A percentile compares a stretch with the other conserved stretches of the same genome.
Conservation (phyloP, 192 early-diverging fungal genomes). For the Backusella tarrabulga region DNA sequence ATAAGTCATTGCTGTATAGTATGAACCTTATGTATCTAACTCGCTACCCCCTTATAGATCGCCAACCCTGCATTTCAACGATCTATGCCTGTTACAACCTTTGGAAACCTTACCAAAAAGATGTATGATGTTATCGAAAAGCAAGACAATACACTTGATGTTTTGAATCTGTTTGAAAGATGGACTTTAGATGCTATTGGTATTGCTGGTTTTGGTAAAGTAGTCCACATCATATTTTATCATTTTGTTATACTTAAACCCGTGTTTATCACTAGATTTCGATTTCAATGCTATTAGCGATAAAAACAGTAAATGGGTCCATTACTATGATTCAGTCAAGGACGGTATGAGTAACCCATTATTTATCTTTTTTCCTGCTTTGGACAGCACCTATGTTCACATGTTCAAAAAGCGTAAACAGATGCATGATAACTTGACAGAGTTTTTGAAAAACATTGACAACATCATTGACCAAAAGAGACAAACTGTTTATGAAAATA, state of each 20-base stretch:
- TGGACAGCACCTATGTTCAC: slow-evolving; percentile 33
- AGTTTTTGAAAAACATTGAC: slow-evolving; percentile 11
- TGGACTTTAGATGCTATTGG: slow-evolving; percentile 59
- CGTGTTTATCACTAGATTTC: slow-evolving; percentile 25
- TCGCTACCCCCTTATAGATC: background rate
- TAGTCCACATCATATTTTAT: background rate
- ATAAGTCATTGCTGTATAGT: background rate
- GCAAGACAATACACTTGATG: background rate
- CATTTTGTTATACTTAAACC: too few relatives aligned
- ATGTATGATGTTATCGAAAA: slow-evolving; percentile 6
- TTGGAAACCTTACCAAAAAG: background rate
- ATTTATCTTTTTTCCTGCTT: slow-evolving; percentile 51
- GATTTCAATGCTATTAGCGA: slow-evolving; percentile 51
- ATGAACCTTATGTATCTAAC: background rate
- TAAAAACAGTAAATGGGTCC: slow-evolving; percentile 39
- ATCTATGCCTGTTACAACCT: slow-evolving; percentile 10
- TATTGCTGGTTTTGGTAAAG: slow-evolving; percentile 43
- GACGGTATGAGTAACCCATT: slow-evolving; percentile 46
- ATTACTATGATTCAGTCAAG: slow-evolving; percentile 47
- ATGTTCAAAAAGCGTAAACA: slow-evolving; percentile 8
- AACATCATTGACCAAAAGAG: slow-evolving; percentile 17
- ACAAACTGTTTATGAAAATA: background rate
- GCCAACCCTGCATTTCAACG: slow-evolving; percentile 17
- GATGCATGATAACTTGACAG: slow-evolving; percentile 6
- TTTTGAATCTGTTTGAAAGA: slow-evolving; percentile 12